Evolutionary conservation across 2,329 filamentous ascomycete species (phyloP).

Genomic region (Aspergillus texensis): DNA sequence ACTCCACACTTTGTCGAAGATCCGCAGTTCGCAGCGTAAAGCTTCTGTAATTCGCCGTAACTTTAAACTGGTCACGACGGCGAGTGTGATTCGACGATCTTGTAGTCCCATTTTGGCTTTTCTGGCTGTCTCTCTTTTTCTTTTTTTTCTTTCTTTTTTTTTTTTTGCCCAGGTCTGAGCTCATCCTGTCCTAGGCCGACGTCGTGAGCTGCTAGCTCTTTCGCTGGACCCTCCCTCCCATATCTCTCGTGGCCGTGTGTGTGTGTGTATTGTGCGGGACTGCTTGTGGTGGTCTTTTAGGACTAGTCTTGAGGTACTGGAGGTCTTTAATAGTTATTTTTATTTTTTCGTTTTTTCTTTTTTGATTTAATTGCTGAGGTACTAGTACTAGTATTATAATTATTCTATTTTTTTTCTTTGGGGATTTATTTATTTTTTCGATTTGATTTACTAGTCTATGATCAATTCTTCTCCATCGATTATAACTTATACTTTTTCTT

Average conservation of each 20-base stretch:
- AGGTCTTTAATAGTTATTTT: constrained; percentile 12
- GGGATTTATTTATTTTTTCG: background rate
- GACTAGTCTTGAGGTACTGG: constrained; percentile 15
- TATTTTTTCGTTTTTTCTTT: constrained; percentile 11
- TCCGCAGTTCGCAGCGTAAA: constrained; percentile 36
- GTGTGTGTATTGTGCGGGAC: constrained; percentile 20
- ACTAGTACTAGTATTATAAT: background rate
- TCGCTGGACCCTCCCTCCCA: constrained; percentile 20
- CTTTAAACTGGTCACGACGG: constrained; percentile 25
- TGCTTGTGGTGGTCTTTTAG: constrained; percentile 23
- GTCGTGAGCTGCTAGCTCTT: constrained; percentile 18
- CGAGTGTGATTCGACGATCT: constrained; percentile 26
- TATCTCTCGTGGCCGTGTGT: constrained; percentile 18
- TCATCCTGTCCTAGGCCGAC: constrained; percentile 22
- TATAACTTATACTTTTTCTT: constrained; percentile 7
- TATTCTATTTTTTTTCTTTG: background rate
- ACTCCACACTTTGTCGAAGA: constrained; percentile 32
- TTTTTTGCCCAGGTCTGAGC: constrained; percentile 24
- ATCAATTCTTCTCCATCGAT: background rate
- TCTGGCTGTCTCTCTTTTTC: constrained; percentile 15
- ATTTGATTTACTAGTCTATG: constrained; percentile 6
- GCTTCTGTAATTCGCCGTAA: constrained; percentile 35
- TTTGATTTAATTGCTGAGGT: constrained; percentile 8
- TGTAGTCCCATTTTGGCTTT: constrained; percentile 18
- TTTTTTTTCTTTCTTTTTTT: constrained; percentile 7